phyloP scores from a whole-genome alignment of 352 stramenopile species.

The Lagenidium giganteum region DNA sequence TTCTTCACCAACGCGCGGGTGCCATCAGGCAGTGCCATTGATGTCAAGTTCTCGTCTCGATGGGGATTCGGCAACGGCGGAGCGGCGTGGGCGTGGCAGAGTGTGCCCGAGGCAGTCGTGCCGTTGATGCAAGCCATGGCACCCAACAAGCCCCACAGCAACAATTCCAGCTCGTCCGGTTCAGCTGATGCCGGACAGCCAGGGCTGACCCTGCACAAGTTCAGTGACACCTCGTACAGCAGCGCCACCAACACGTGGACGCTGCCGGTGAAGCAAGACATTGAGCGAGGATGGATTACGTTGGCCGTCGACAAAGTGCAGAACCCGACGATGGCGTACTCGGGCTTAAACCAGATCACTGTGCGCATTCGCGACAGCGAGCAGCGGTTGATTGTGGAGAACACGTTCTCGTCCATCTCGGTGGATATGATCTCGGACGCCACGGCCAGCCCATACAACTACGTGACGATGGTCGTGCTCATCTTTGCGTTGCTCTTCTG shows the following conservation, averaged over 20 bases:
- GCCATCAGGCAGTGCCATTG: conserved; percentile 38
- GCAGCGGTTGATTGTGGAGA: conserved; percentile 48
- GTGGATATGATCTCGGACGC: conserved; percentile 56
- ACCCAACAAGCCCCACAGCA: neutral
- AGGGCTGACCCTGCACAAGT: conserved; percentile 3
- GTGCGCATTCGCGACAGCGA: conserved; percentile 50
- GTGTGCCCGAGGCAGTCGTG: conserved; percentile 10
- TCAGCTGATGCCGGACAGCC: conserved; percentile 8
- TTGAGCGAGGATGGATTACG: conserved; percentile 65
- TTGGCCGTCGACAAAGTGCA: conserved; percentile 65
- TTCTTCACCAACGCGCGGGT: conserved; percentile 74
- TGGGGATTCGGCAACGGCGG: conserved; percentile 57
- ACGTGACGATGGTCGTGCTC: conserved; percentile 84
- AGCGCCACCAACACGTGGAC: conserved; percentile 44
- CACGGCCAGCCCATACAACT: conserved; percentile 82
- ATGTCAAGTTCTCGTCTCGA: conserved; percentile 48
- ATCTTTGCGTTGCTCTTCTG: conserved; percentile 79
- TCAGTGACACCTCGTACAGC: neutral
- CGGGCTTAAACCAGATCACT: conserved; percentile 53
- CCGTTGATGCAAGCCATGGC: neutral
- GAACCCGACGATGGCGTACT: conserved; percentile 66
- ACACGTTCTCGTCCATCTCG: conserved; percentile 67
- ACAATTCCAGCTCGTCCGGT: too few relatives aligned
- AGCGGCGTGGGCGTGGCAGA: conserved; percentile 51
- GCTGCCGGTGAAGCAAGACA: conserved; percentile 41